Base-by-base conservation (phyloP, 176 grass and related monocot genomes). In the Zizania latifolia region DNA sequence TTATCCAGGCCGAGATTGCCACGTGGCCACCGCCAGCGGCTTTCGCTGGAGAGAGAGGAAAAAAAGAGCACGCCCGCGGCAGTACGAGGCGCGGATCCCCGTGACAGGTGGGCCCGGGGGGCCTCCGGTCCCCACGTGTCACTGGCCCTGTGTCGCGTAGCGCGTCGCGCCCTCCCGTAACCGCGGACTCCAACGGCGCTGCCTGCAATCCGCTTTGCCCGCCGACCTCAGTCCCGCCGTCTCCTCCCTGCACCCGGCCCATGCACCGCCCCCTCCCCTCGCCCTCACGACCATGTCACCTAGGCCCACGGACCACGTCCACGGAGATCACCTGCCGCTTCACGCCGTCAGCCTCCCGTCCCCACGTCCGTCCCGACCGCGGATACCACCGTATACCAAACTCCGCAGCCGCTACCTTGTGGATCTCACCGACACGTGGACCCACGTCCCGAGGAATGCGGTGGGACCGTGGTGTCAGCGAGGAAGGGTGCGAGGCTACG, bases 171-270 rank as follows among this genome's bases (percentile, higher is more conserved):
- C 23, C 3, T 58, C 26, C 58, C 39, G 28, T 30, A 5, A n/a
- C n/a, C 4, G 35, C 78, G 83, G 83, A 90, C 83, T 67, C 70
- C 27, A 83, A 23, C 61, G 1, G 6, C 13, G 2, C 19, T 13
- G 0, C 8, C 24, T 90, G 44, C 88, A 86, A 78, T 86, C 69
- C 83, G 8, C 62, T 83, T 82, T 59, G 69, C 54, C n/a, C 13
- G 27, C 46, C 24, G 22, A 10, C 4, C 6, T 83, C 48, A 61
- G 65, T 63, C 80, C 84, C 62, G 75, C 74, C 68, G 72, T 65
- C 46, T n/a, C n/a, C 0, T 8, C 16, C 0, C 5, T 56, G 13
- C 33, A 40, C 70, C 5, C 1, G 35, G 71, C 63, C 27, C 64
- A 70, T n/a, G n/a, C n/a, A n/a, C n/a, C n/a, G n/a, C 12, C 0